These are phyloP conservation scores for Ceratobasidium sp. DNA, from an alignment of 1,284 basidiomycete genomes.

Conservation along the genomic window DNA sequence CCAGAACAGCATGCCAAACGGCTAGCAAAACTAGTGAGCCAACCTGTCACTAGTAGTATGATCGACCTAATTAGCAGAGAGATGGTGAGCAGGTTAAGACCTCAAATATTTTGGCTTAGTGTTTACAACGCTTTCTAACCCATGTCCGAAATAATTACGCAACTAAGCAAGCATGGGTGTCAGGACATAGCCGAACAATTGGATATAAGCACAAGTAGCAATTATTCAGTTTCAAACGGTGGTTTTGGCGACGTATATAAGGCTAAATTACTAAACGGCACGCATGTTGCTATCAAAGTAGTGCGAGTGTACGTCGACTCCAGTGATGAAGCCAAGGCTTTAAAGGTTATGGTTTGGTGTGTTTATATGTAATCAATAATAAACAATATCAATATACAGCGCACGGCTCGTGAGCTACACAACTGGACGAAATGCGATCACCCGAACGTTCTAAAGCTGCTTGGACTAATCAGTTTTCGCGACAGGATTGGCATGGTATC, in stretches of 20 bases:
- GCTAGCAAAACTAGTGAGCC: too few species aligned
- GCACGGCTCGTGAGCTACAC: constrained; percentile 12
- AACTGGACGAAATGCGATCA: constrained; percentile 13
- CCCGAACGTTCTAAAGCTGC: neutral
- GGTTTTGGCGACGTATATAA: constrained; percentile 20
- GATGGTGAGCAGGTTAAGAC: too few species aligned
- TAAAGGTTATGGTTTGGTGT: neutral
- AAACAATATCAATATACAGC: too few species aligned
- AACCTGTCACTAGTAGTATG: too few species aligned
- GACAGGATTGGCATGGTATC: constrained; percentile 3
- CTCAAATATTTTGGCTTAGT: too few species aligned
- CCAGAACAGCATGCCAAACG: too few species aligned
- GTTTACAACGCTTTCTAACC: too few species aligned
- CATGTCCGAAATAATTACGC: too few species aligned
- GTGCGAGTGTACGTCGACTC: neutral
- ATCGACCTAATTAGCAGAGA: too few species aligned
- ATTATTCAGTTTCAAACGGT: neutral
- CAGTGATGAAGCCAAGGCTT: neutral
- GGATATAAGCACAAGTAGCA: neutral
- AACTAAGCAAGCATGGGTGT: neutral
- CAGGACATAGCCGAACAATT: neutral
- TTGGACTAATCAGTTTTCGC: neutral
- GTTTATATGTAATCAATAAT: too few species aligned
- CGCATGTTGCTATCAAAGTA: constrained; percentile 15
- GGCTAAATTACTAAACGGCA: neutral